Base-by-base conservation (phyloP, 768 basidiomycete genomes). In the Mycena filopes region DNA sequence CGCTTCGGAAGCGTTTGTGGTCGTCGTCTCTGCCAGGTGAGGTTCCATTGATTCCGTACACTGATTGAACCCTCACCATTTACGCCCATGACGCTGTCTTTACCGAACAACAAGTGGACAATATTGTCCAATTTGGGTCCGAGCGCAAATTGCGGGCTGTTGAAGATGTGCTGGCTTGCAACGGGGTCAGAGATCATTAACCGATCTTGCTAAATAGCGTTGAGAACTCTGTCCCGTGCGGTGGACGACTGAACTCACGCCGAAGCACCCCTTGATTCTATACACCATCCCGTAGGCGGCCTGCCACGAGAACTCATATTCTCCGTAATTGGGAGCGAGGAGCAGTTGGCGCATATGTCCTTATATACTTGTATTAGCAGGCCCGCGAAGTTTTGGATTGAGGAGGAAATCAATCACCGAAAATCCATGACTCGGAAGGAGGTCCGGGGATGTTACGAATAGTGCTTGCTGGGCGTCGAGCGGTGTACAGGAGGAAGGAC, bases 251-350 rank as follows among this genome's bases (percentile, higher is more conserved):
- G 33, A 18, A 9, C 56, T 20, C 10, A 65, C 63, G 7, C 63
- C 63, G 36, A 65, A 58, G 12, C 56, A 65, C 15, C 55, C 65
- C 20, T 45, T 66, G 3, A 66, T 2, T 13, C 53, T 51, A 23
- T 66, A 66, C 9, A 66, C 38, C 2, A 47, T 29, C 20, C 65
- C 65, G 21, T 55, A 66, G 1, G 25, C 3, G 21, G 60, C 55
- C 38, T 18, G 53, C 65, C 65, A 66, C 13, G 55, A 20, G 26
- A 65, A 66, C 40, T 66, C 59, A 23, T 60, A 56, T 4, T 61
- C 47, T 16, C 65, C 65, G 31, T 60, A 66, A 2, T 38, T 23
- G 0, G 26, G 54, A 4, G 53, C 7, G 2, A 61, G 41, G 16
- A 42, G 7, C 10, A 66, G 16, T n/a, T 66, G 64, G 5, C 42